Evolutionary conservation across 352 stramenopile species (phyloP).

Genomic region (Lagenidium giganteum): DNA sequence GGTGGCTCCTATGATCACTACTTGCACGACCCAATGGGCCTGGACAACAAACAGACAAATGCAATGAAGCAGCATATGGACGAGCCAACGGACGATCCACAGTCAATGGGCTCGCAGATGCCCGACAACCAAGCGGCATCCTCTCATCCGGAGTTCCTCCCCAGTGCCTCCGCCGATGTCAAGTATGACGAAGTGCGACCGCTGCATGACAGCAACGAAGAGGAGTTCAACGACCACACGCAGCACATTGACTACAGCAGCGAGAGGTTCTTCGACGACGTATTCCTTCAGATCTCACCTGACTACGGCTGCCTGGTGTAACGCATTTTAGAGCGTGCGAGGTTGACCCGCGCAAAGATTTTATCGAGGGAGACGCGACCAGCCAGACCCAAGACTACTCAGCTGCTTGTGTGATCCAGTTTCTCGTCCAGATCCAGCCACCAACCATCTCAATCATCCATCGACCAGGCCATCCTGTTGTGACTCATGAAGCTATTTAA

Average conservation of each 20-base stretch:
- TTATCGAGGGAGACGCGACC: background rate
- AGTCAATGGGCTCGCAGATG: constrained; percentile 18
- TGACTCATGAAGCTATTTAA: background rate
- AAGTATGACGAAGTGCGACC: constrained; percentile 54
- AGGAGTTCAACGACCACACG: constrained; percentile 36
- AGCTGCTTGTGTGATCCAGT: background rate
- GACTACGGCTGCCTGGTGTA: constrained; percentile 71
- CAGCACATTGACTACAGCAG: constrained; percentile 62
- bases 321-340: background rate
- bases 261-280: constrained; percentile 70
- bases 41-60: background rate
- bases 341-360: background rate
- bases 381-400: too few species aligned
- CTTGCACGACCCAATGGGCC: constrained; percentile 11
- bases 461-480: too few species aligned
- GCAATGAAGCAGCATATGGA: constrained; percentile 14
- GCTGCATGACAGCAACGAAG: constrained; percentile 30
- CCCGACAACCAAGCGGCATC: constrained; percentile 32
- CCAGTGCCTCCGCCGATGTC: too few species aligned
- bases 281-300: constrained; percentile 74
- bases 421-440: background rate
- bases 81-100: constrained; percentile 14
- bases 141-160: too few species aligned
- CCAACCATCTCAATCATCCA: too few species aligned
- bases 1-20: constrained; percentile 28